Evolutionary conservation across 1,139 yeast species (phyloP), one percentile per base, ranked within the genome.

Genomic region (Pichia sp.): DNA sequence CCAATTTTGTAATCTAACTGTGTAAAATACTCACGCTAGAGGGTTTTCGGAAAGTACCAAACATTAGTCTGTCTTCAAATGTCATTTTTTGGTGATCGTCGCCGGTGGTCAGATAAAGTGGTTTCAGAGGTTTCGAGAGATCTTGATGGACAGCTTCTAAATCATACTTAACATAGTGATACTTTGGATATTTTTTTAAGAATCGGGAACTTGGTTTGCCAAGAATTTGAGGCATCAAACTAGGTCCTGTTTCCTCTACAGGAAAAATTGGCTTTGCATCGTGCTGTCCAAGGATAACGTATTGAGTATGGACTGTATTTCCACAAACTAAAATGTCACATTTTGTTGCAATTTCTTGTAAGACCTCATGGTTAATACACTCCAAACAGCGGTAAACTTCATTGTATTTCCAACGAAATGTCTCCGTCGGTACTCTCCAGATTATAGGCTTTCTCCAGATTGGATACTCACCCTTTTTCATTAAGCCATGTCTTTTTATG

Each of bases 311-410:
- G 19, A 44, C 16, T 3, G 41, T 44, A 9, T 44, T 40, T 3
- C 56, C 54, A 30, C 47, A 19, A 12, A 53, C 40, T n/a, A 53
- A 40, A 23, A 53, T 48, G 25, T 53, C 56, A 44, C 56, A 53
- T 5, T 26, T n/a, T 28, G 36, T 46, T 1, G 54, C 52, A 26
- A 46, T 25, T 7, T 23, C 41, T 3, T 30, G 13, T 9, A 53
- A 44, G 10, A 44, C n/a, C 25, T 42, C 42, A 6, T 47, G 46
- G 37, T 53, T 50, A n/a, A 48, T 42, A 21, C 54, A 53, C 19
- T 44, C 39, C 2, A 42, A 40, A 7, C 44, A 44, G 8, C 46
- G 22, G 13, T 34, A 43, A 6, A 16, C n/a, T 3, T 44, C 34
- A 28, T 53, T 44, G 25, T 25, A 48, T 34, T 46, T 47, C 54